Conservation (phyloP, 108 stramenopile species). For the Pelagomonas calceolata region DNA sequence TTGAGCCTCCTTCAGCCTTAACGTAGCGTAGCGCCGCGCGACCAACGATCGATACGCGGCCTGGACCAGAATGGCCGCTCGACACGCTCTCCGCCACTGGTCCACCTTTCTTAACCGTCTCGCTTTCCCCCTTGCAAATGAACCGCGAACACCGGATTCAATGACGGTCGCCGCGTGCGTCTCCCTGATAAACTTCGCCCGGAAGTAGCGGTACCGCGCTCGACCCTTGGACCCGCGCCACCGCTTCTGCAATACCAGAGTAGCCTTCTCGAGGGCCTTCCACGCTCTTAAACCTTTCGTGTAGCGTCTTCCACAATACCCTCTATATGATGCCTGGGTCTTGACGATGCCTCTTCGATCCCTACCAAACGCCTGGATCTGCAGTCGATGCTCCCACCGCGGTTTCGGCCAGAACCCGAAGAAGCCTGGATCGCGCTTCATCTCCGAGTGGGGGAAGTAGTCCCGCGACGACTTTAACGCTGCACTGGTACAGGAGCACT, state of each 20-base stretch:
- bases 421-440: slow-evolving; percentile 22
- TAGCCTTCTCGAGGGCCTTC: neutral
- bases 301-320: neutral
- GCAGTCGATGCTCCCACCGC: slow-evolving; percentile 29
- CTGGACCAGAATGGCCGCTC: slow-evolving; percentile 18
- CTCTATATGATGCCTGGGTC: slow-evolving; percentile 26
- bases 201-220: neutral
- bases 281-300: too few species aligned
- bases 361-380: slow-evolving; percentile 30
- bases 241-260: neutral
- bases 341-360: slow-evolving; percentile 19
- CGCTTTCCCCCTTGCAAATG: neutral
- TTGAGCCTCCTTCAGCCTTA: neutral
- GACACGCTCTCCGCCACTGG: neutral
- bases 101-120: neutral
- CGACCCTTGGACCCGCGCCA: neutral
- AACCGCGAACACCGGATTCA: neutral
- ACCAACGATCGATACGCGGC: slow-evolving; percentile 1
- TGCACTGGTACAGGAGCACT: slow-evolving; percentile 21
- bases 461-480: slow-evolving; percentile 21
- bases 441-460: slow-evolving; percentile 22
- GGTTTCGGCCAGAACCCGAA: slow-evolving; percentile 32
- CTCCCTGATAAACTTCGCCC: neutral
- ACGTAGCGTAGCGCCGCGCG: neutral
- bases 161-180: neutral